A percentile compares a stretch with the other conserved stretches of the same genome.
These are phyloP conservation scores for Fusarium foetens DNA, from an alignment of 2,329 filamentous ascomycete species.

Conservation along the genomic window DNA sequence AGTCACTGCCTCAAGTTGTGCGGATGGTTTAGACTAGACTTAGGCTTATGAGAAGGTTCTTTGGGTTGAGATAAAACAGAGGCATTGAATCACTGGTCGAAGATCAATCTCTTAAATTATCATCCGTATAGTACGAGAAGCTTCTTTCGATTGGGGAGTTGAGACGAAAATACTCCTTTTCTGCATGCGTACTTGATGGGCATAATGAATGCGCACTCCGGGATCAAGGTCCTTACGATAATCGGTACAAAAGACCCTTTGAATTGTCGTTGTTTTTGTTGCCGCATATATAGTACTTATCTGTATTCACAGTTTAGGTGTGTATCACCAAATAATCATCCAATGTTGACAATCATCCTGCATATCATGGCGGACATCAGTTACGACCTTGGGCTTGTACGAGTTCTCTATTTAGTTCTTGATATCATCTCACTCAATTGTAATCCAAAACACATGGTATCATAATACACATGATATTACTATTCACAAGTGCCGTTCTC, in stretches of 20 bases:
- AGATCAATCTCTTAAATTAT: too few relatives aligned
- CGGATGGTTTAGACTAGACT: neutral
- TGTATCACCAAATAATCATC: rapidly evolving
- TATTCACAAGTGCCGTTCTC: too few relatives aligned
- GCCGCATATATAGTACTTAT: rapidly evolving
- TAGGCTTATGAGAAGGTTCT: rapidly evolving
- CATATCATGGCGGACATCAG: too few relatives aligned
- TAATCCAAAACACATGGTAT: too few relatives aligned
- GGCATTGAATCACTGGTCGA: rapidly evolving
- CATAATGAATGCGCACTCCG: neutral
- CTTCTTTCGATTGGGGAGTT: rapidly evolving
- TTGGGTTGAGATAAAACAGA: neutral
- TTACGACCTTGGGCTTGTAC: too few relatives aligned
- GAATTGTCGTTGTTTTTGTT: rapidly evolving
- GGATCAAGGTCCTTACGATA: rapidly evolving
- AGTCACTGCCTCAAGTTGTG: neutral
- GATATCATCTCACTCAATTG: too few relatives aligned
- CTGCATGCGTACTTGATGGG: rapidly evolving
- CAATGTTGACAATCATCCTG: too few relatives aligned
- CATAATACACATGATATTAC: too few relatives aligned
- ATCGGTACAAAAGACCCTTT: rapidly evolving
- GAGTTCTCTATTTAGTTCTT: too few relatives aligned
- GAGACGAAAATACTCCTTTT: neutral
- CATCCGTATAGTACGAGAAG: neutral
- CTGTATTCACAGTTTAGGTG: neutral